A percentile compares a stretch with the other conserved stretches of the same genome.
Conservation (phyloP, 305 asterid species). For the Fraxinus floribunda region DNA sequence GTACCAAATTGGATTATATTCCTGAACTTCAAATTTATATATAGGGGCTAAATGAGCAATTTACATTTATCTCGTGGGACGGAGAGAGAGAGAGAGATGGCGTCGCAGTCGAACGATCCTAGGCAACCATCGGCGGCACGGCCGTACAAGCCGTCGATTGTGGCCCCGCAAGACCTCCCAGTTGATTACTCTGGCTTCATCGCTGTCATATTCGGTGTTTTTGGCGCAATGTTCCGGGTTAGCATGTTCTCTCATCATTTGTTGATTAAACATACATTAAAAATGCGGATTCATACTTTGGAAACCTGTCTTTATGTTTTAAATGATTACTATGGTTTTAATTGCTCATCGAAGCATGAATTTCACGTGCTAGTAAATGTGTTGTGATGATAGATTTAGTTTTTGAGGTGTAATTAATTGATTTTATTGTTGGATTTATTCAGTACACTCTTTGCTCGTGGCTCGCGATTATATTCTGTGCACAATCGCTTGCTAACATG, state of each 20-base stretch:
- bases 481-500: constrained; percentile 90
- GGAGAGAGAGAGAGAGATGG: constrained; percentile 38
- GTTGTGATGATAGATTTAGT: background rate
- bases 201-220: constrained; percentile 84
- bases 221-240: constrained; percentile 94
- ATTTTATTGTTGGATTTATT: constrained; percentile 16
- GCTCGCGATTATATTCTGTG: constrained; percentile 85
- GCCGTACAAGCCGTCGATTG: constrained; percentile 56
- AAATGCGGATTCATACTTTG: background rate
- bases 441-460: constrained; percentile 89
- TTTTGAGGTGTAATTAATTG: background rate
- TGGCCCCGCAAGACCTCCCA: constrained; percentile 75
- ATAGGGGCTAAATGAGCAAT: background rate
- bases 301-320: background rate
- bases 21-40: background rate
- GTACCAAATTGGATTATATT: no score
- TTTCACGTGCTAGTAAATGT: background rate
- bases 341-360: background rate
- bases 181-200: constrained; percentile 86
- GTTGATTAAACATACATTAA: background rate
- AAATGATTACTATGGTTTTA: background rate
- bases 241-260: background rate
- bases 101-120: constrained; percentile 88
- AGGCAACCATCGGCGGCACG: constrained; percentile 72
- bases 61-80: background rate